Percentiles rank a stretch among this genome's conserved stretches.
phyloP scores from a whole-genome alignment of 2,329 filamentous ascomycete species.

The Penicillium sp. region DNA sequence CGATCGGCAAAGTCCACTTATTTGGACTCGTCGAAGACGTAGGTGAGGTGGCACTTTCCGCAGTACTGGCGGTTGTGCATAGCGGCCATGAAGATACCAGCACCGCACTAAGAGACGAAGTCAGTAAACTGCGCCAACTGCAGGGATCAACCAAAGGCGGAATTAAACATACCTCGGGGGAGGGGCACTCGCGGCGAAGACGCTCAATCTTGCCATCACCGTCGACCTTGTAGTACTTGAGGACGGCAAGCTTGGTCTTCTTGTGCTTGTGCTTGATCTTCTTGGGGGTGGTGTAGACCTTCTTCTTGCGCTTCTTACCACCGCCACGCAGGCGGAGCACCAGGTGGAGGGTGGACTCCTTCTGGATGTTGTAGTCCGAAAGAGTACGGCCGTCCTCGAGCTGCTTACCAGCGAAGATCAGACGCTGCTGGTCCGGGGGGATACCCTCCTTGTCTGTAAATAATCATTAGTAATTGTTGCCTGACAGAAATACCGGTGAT shows the following conservation, averaged over 20 bases:
- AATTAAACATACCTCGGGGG: slow-evolving; percentile 63
- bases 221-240: slow-evolving; percentile 99
- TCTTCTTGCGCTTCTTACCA: slow-evolving; percentile 99
- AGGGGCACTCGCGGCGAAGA: slow-evolving; percentile 92
- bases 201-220: slow-evolving; percentile 99
- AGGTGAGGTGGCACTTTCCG: slow-evolving; percentile 61
- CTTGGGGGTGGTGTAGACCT: slow-evolving; percentile 99
- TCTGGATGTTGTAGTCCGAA: slow-evolving; percentile 99
- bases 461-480: too few species aligned
- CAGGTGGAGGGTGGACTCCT: slow-evolving; percentile 97
- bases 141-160: too few species aligned
- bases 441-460: too few species aligned
- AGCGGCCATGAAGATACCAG: slow-evolving; percentile 99
- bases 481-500: too few species aligned
- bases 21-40: slow-evolving; percentile 60
- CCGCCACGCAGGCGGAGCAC: slow-evolving; percentile 97
- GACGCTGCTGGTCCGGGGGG: too few species aligned
- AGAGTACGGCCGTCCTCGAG: too few species aligned
- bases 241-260: slow-evolving; percentile 99
- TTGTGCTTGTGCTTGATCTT: slow-evolving; percentile 99
- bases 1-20: slow-evolving; percentile 30
- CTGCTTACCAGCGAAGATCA: too few species aligned
- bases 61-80: slow-evolving; percentile 99
- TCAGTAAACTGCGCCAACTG: too few species aligned
- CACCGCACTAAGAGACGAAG: slow-evolving; percentile 70